Percentiles rank a stretch among this genome's conserved stretches.
Conservation (phyloP, 129 eudicot genomes). For the Solidago caesia region DNA sequence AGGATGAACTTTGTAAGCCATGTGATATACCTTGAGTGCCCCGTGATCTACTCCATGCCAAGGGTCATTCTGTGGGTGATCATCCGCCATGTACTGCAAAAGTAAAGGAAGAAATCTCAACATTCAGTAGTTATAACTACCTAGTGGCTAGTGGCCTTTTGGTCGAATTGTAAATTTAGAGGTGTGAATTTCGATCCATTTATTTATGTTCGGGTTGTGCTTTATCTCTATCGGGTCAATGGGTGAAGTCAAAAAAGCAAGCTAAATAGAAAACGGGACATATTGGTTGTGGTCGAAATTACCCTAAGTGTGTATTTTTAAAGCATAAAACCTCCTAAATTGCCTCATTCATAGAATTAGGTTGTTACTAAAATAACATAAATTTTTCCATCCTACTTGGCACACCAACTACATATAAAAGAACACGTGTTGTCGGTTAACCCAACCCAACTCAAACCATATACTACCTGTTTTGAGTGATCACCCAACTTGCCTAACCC, state of each 20-base stretch:
- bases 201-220: not conserved
- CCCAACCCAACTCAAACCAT: not conserved
- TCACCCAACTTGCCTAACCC: not conserved
- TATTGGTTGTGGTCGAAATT: not conserved
- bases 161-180: not conserved
- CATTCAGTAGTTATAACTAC: slow-evolving; percentile 8
- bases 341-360: not conserved
- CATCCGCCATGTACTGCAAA: slow-evolving; percentile 90
- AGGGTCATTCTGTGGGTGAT: slow-evolving; percentile 70
- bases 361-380: not conserved
- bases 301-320: not conserved
- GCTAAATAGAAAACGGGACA: not conserved
- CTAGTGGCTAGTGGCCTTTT: not conserved
- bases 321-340: not conserved
- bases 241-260: not conserved
- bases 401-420: not conserved
- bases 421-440: not conserved
- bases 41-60: slow-evolving; percentile 88
- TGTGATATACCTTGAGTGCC: slow-evolving; percentile 73
- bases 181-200: not conserved
- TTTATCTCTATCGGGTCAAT: not conserved
- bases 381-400: not conserved
- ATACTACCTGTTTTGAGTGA: not conserved
- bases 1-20: slow-evolving; percentile 13
- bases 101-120: slow-evolving; percentile 15